Base-by-base conservation (phyloP, 768 basidiomycete genomes). In the Polyporus arcularius region DNA sequence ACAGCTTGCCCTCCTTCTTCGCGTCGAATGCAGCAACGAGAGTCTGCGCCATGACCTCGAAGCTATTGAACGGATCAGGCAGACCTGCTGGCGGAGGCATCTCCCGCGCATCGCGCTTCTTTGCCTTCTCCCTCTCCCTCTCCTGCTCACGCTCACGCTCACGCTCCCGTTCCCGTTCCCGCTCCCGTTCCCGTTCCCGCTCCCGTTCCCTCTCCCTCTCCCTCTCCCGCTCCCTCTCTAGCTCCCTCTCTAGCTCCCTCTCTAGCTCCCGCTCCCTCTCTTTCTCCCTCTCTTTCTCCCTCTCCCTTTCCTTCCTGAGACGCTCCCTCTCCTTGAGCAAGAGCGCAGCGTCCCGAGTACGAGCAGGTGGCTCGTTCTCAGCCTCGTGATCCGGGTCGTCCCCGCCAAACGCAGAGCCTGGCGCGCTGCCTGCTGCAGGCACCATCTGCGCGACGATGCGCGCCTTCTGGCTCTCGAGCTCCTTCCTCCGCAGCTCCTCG, bases 381-480 rank as follows among this genome's bases (percentile, higher is more conserved):
- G 56, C 58, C 14, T 77, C 74, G 15, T 73, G 68, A 38, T 72
- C 67, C 57, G 65, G 68, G 14, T 55, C 57, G 30, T 58, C 54
- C 4, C 53, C 53, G 31, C 58, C 68, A 50, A 64, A 66, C 31
- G 50, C 63, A 1, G 69, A 68, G 38, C 65, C 68, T 15, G 71
- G 74, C 3, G 77, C 78, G 31, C 74, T 73, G 18, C 79, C 79
- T 1, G 56, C 38, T 5, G 43, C 47, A 26, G 89, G 89, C 3
- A 86, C 92, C 94, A 96, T 96, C 78, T 96, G 92, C 51, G 92
- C 91, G 2, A 96, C 94, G 60, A 96, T 95, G 57, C 94, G 81
- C 50, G 94, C 94, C 75, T 96, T 96, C 76, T 95, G 94, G 11
- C 85, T 85, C 72, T 94, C 94, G 40, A 96, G 76, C 74, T 94